Conservation (phyloP, 352 stramenopile species). For the Phytopythium ostracodes region DNA sequence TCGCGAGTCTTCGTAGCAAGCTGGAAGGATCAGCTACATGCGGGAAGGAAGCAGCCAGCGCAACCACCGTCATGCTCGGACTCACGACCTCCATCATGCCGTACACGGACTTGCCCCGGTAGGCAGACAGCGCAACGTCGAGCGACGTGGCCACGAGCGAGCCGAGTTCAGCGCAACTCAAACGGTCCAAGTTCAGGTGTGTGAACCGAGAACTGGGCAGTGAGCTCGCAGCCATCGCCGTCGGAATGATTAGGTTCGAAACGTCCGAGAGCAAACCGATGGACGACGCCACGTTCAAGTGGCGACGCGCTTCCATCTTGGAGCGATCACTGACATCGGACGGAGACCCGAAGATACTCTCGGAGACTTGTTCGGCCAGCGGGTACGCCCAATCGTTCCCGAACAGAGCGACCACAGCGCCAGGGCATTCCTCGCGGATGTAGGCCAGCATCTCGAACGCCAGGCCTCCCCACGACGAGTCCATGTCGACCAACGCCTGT, state of each 20-base stretch:
- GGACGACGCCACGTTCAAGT: conserved; percentile 61
- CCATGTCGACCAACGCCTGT: conserved; percentile 72
- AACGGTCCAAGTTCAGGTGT: conserved; percentile 23
- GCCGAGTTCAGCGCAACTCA: conserved; percentile 23
- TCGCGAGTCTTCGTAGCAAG: conserved; percentile 25
- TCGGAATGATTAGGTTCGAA: conserved; percentile 48
- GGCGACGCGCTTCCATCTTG: conserved; percentile 54
- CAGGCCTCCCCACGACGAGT: conserved; percentile 75
- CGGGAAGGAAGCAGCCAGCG: conserved; percentile 46
- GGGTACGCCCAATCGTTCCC: conserved; percentile 79
- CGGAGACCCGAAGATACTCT: conserved; percentile 35
- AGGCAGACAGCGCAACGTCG: conserved; percentile 40
- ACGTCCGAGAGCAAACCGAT: conserved; percentile 58
- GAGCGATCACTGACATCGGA: conserved; percentile 38
- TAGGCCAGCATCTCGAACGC: conserved; percentile 72
- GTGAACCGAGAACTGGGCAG: conserved; percentile 23
- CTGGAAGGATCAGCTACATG: conserved; percentile 21
- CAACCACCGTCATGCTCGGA: conserved; percentile 52
- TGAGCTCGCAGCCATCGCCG: conserved; percentile 37
- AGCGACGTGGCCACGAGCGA: conserved; percentile 47
- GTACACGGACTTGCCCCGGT: conserved; percentile 28
- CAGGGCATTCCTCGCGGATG: conserved; percentile 63
- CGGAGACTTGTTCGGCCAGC: conserved; percentile 37
- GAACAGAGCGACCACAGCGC: conserved; percentile 42
- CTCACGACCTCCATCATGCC: conserved; percentile 42